Conservation (phyloP, 2,329 filamentous ascomycete species). For the Trichoderma polysporum region DNA sequence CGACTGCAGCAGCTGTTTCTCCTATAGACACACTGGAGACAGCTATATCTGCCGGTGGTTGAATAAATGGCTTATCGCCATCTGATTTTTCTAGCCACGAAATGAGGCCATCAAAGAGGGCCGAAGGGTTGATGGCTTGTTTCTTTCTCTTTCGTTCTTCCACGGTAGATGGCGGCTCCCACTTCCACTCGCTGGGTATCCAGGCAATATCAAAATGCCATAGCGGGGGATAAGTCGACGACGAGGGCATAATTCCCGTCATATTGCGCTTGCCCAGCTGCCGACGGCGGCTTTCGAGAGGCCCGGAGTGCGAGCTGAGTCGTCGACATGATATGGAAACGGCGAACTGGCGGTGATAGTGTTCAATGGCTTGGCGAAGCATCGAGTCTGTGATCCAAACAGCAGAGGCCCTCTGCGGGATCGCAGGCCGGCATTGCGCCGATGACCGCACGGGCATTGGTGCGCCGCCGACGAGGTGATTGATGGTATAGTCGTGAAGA, state of each 20-base stretch:
- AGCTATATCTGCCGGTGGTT: conserved; percentile 11
- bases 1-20: not conserved
- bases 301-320: conserved; percentile 49
- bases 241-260: conserved; percentile 48
- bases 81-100: conserved; percentile 31
- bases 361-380: conserved; percentile 36
- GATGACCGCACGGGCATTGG: conserved; percentile 35
- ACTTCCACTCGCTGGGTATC: conserved; percentile 50
- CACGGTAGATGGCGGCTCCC: conserved; percentile 48
- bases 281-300: conserved; percentile 55
- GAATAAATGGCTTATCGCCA: conserved; percentile 26
- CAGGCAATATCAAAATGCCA: conserved; percentile 50
- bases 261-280: conserved; percentile 55
- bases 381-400: conserved; percentile 36
- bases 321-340: conserved; percentile 28
- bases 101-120: conserved; percentile 31
- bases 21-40: not conserved
- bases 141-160: conserved; percentile 30
- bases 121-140: conserved; percentile 23
- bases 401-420: conserved; percentile 26
- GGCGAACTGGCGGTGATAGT: conserved; percentile 31
- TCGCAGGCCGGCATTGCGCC: conserved; percentile 30
- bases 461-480: not conserved
- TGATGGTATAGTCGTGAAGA: not conserved
- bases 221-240: conserved; percentile 38